Base-by-base conservation (phyloP, 768 basidiomycete species). In the Mycena olivaceomarginata region DNA sequence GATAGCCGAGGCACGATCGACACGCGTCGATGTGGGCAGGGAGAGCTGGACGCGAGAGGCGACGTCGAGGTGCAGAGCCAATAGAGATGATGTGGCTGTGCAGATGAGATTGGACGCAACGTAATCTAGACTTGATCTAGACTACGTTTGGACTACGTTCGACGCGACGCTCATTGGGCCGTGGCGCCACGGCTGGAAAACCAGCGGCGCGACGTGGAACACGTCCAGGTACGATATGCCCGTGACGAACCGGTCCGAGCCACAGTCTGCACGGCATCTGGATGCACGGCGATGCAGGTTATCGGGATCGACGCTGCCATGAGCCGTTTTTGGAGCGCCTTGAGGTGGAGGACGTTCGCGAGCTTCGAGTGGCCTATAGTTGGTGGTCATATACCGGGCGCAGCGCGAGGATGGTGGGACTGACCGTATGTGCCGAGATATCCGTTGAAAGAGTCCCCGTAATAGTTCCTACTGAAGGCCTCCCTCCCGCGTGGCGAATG, bases 251-350 rank as follows among this genome's bases (percentile, higher is more conserved):
- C 51, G 51, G 22, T 67, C 69, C 5, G 73, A 66, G 73, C 73
- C 78, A 0, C 15, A 0, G 86, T 87, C 59, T 81, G 77, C 57
- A 87, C 81, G 5, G 62, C 31, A 8, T 86, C 86, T 1, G 86
- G 85, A 70, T 87, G 71, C 25, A 81, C 0, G 9, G 85, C 66
- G 10, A 86, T 62, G 66, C 82, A 84, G 0, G 80, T 85, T 31
- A 31, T 84, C 0, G 75, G 64, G 0, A 82, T 75, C 7, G 79
- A 82, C 59, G 82, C 73, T 0, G 79, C 79, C n/a, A 83, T 81
- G 45, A 90, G 82, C 45, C 79, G 86, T 15, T 82, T 82, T 62
- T 91, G 89, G 41, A 91, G 80, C 76, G 89, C 88, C 48, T 85
- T 86, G 1, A 31, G 85, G 64, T 85, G 88, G 1, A 85, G 70